These are phyloP conservation scores for Mesembryanthemum crystallinum DNA, from an alignment of 148 eudicot genomes.

Conservation along the genomic window DNA sequence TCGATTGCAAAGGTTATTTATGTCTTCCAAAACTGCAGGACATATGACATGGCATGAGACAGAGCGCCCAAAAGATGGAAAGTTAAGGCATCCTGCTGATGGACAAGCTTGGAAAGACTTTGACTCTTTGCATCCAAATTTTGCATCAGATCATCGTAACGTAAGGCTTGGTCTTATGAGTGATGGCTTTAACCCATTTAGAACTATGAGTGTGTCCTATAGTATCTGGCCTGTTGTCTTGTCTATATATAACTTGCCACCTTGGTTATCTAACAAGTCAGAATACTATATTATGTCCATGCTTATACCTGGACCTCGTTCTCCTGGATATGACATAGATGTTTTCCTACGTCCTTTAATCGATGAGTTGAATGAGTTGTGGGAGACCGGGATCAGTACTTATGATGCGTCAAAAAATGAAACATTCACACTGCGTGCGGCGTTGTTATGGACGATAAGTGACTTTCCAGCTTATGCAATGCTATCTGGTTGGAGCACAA, in stretches of 20 bases:
- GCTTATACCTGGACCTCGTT: slow-evolving; percentile 25
- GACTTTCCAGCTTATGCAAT: slow-evolving; percentile 35
- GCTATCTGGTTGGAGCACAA: slow-evolving; percentile 29
- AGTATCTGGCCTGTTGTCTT: slow-evolving; percentile 22
- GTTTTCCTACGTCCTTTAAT: slow-evolving; percentile 24
- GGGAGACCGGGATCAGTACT: slow-evolving; percentile 23
- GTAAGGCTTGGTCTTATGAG: slow-evolving; percentile 23
- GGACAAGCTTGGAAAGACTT: slow-evolving; percentile 24
- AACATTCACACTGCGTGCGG: slow-evolving; percentile 15
- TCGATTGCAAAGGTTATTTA: slow-evolving; percentile 9
- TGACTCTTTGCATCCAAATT: neutral
- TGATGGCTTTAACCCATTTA: slow-evolving; percentile 29
- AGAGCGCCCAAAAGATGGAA: neutral
- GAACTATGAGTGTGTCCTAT: slow-evolving; percentile 10
- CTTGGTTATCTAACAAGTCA: slow-evolving; percentile 5
- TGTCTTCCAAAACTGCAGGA: slow-evolving; percentile 6
- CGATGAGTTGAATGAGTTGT: slow-evolving; percentile 29
- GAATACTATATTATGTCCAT: slow-evolving; percentile 17
- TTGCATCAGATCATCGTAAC: slow-evolving; percentile 25
- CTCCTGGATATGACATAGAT: slow-evolving; percentile 27
- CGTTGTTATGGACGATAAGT: slow-evolving; percentile 32
- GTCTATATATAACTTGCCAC: slow-evolving; percentile 16
- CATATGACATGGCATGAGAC: slow-evolving; percentile 14
- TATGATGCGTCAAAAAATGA: slow-evolving; percentile 22
- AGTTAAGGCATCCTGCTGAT: slow-evolving; percentile 11